phyloP scores from a whole-genome alignment of 129 eudicot genomes.

The Centaurea solstitialis region DNA sequence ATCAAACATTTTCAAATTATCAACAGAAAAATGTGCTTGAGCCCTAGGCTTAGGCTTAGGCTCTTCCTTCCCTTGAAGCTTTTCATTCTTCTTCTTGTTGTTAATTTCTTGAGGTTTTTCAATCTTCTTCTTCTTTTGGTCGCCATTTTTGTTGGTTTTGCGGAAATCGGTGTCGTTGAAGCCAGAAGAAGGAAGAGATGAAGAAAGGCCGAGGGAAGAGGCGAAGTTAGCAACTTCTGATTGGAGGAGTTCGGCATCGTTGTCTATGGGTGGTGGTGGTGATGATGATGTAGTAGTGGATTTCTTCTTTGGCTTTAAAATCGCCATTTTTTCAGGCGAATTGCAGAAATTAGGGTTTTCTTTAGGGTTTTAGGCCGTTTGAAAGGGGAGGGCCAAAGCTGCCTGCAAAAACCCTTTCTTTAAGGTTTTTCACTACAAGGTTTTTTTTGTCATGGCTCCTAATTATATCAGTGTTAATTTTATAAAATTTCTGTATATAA shows the following conservation, averaged over 20 bases:
- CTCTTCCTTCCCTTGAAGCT: background rate
- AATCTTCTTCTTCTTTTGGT: constrained; percentile 6
- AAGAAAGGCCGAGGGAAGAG: constrained; percentile 77
- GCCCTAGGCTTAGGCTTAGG: constrained; percentile 26
- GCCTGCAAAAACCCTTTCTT: too few relatives aligned
- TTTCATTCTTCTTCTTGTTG: background rate
- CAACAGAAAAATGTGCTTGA: constrained; percentile 16
- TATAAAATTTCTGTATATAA: too few relatives aligned
- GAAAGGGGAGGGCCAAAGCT: background rate
- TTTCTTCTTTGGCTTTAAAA: constrained; percentile 34
- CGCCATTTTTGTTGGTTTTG: constrained; percentile 28
- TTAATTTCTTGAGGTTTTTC: constrained; percentile 16
- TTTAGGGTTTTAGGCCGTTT: constrained; percentile 30
- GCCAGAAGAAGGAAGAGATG: constrained; percentile 61
- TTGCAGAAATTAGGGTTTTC: constrained; percentile 3
- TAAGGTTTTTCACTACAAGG: too few relatives aligned
- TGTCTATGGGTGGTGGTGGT: background rate
- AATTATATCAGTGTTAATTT: too few relatives aligned
- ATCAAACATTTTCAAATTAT: constrained; percentile 26
- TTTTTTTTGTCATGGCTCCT: too few relatives aligned
- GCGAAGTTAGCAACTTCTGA: constrained; percentile 85
- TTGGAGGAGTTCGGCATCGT: constrained; percentile 47
- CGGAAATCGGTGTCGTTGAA: constrained; percentile 81
- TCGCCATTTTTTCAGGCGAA: constrained; percentile 44
- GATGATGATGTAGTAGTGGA: too few relatives aligned